A percentile compares a stretch with the other conserved stretches of the same genome.
Evolutionary conservation across 2,329 filamentous ascomycete genomes (phyloP).

Genomic region (Cordyceps farinosa): DNA sequence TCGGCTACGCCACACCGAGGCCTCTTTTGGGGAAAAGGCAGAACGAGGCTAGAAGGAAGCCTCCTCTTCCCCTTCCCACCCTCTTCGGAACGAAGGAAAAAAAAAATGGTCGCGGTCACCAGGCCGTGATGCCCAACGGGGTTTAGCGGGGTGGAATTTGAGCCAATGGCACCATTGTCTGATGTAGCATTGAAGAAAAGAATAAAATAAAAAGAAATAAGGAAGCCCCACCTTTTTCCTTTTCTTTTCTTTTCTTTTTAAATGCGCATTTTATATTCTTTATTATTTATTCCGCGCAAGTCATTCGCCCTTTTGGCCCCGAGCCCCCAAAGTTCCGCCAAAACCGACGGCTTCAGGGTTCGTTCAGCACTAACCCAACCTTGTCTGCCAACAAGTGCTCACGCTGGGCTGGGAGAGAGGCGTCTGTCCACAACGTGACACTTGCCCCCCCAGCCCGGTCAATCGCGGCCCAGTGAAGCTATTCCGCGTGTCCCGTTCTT

Average conservation of each 20-base stretch:
- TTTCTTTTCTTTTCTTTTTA: not conserved
- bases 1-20: conserved; percentile 1
- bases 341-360: not conserved
- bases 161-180: conserved; percentile 7
- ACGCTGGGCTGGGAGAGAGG: not conserved
- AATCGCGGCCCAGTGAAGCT: not conserved
- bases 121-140: not conserved
- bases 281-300: too few relatives aligned
- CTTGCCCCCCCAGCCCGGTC: not conserved
- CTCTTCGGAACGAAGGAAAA: not conserved
- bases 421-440: not conserved
- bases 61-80: too few relatives aligned
- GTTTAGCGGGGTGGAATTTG: not conserved
- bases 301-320: too few relatives aligned
- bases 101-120: conserved; percentile 12
- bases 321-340: too few relatives aligned
- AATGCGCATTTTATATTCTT: too few relatives aligned
- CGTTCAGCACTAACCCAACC: not conserved
- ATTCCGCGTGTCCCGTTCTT: not conserved
- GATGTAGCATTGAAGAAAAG: conserved; percentile 6
- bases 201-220: not conserved
- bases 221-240: not conserved
- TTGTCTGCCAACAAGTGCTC: not conserved
- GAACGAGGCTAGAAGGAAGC: not conserved
- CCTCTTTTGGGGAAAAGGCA: not conserved